Evolutionary conservation across 2,329 filamentous ascomycete species (phyloP), one percentile per base, ranked within the genome.

Genomic region (Parafenestella ontariensis): DNA sequence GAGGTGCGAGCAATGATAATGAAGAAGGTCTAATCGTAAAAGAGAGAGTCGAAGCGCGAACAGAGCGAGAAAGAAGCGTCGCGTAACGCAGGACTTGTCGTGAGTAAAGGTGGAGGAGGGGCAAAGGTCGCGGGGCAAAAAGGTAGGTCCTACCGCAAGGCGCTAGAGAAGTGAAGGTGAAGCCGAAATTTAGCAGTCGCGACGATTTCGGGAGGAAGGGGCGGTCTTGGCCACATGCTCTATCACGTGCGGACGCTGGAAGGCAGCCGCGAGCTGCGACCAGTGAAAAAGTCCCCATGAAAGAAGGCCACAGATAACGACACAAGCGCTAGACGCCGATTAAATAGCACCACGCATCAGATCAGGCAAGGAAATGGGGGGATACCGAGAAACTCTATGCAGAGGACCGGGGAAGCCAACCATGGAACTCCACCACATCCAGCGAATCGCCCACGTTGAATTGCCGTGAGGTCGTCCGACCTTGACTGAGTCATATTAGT

Each of bases 341-440:
- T 68, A 64, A 68, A 68, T 31, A 67, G 64, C 59, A 66, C 62
- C 65, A 68, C 48, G 41, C 48, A 56, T 58, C 45, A 61, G 47
- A 50, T 56, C 54, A 66, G 29, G 49, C 47, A 49, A 59, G 55
- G 62, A 56, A 59, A 45, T 51, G 59, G 62, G 65, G 61, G 51
- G 54, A 67, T 68, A 68, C 65, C 65, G 57, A 62, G 47, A 53
- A 52, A 49, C 62, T 65, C 58, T 60, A 43, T 54, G 37, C 36
- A 58, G 57, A 60, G 64, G 61, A 53, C 53, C 44, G 51, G 50
- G 55, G 13, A 56, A 58, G 46, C 56, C 54, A 61, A 61, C 52
- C 58, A 64, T 63, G 47, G 43, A 54, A 60, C 58, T 59, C 60
- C 58, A 59, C 63, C 54, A 56, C 58, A 55, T 56, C 58, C 54